Conservation (phyloP, 305 asterid species). For the Petunia hybrid region DNA sequence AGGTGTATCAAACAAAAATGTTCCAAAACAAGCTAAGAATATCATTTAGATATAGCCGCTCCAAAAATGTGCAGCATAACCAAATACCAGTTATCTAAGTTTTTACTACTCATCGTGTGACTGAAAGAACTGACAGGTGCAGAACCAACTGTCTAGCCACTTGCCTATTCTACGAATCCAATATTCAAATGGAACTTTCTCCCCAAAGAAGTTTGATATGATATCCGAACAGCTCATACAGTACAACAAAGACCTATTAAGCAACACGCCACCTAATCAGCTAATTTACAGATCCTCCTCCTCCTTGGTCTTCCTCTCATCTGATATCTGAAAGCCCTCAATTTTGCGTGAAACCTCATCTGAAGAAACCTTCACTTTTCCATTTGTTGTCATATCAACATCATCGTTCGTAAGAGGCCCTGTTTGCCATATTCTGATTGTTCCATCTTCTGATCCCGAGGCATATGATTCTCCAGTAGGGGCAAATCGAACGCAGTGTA, state of each 20-base stretch:
- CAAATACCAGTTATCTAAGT: background rate
- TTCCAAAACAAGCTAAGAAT: background rate
- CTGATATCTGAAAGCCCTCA: conserved; percentile 42
- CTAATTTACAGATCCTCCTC: conserved; percentile 36
- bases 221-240: background rate
- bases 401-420: conserved; percentile 44
- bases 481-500: conserved; percentile 47
- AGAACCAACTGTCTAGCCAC: no score
- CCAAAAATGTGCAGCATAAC: no score
- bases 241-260: background rate
- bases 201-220: background rate
- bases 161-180: background rate
- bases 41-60: background rate
- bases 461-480: conserved; percentile 52
- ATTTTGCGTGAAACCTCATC: conserved; percentile 44
- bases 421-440: conserved; percentile 50
- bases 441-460: conserved; percentile 55
- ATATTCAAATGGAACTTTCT: background rate
- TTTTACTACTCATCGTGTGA: background rate
- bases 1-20: background rate
- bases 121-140: background rate
- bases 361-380: conserved; percentile 39
- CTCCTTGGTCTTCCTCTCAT: conserved; percentile 37
- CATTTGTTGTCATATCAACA: conserved; percentile 31
- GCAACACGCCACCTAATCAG: conserved; percentile 19